phyloP scores from a whole-genome alignment of 345 rosid species.

The Eucalyptus shirleyi region DNA sequence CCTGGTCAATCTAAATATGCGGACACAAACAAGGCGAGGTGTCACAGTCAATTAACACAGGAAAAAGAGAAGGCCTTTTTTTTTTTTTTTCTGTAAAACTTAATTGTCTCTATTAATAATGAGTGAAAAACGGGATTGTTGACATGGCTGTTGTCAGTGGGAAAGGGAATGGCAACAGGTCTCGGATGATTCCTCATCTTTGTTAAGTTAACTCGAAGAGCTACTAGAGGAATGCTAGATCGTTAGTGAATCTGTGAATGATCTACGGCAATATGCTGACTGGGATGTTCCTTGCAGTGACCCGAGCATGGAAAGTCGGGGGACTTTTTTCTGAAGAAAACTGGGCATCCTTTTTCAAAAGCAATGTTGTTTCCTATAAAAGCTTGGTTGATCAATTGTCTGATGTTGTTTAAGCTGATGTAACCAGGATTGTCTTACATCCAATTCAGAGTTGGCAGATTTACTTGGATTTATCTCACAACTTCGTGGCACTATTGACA shows the following conservation, averaged over 20 bases:
- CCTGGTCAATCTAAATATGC: constrained; percentile 15
- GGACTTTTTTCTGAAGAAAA: constrained; percentile 24
- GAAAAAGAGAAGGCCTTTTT: constrained; percentile 46
- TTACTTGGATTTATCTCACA: constrained; percentile 74
- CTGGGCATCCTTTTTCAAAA: constrained; percentile 50
- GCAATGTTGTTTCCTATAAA: constrained; percentile 39
- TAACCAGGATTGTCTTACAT: constrained; percentile 50
- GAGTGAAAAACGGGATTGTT: constrained; percentile 38
- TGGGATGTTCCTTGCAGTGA: constrained; percentile 13
- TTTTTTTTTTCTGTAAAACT: constrained; percentile 11
- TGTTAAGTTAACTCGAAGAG: constrained; percentile 51
- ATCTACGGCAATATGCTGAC: constrained; percentile 34
- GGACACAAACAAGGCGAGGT: constrained; percentile 14
- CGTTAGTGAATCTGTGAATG: constrained; percentile 39
- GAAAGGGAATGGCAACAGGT: constrained; percentile 15
- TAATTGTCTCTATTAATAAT: constrained; percentile 44
- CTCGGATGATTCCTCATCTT: constrained; percentile 24
- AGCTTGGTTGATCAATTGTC: constrained; percentile 51
- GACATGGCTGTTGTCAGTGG: constrained; percentile 18
- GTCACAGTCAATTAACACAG: constrained; percentile 22
- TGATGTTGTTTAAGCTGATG: constrained; percentile 46
- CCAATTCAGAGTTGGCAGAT: constrained; percentile 67
- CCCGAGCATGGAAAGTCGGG: constrained; percentile 10
- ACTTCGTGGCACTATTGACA: constrained; percentile 64
- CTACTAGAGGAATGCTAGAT: constrained; percentile 69